Percentiles rank a stretch among this genome's conserved stretches.
phyloP scores from a whole-genome alignment of 345 rosid genomes.

The Stellera chamaejasme region DNA sequence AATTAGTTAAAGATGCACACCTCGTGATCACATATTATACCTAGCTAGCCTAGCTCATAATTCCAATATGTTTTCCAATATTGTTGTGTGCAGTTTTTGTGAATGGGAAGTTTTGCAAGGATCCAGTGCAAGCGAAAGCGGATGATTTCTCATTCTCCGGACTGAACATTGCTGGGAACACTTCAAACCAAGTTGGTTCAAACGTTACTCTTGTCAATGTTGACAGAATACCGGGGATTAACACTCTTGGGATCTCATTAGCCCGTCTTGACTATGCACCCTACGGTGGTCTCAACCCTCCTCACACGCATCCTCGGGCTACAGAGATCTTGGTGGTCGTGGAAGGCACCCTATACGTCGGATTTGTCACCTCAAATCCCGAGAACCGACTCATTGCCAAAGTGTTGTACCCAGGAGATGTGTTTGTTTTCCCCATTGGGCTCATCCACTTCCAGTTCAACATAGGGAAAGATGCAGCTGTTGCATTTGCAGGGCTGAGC shows the following conservation, averaged over 20 bases:
- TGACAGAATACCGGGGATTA: slow-evolving; percentile 15
- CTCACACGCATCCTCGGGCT: too few species aligned
- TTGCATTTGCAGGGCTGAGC: not conserved
- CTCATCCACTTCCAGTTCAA: slow-evolving; percentile 4
- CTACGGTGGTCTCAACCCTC: too few species aligned
- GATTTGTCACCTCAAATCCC: too few species aligned
- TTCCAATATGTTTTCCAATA: not conserved
- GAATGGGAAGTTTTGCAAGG: slow-evolving; percentile 12
- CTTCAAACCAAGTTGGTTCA: slow-evolving; percentile 1
- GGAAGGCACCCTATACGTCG: too few species aligned
- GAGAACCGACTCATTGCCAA: too few species aligned
- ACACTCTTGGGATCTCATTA: slow-evolving; percentile 16
- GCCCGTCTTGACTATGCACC: too few species aligned
- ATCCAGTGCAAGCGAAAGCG: slow-evolving; percentile 11
- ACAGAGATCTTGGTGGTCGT: too few species aligned
- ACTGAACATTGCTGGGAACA: too few species aligned
- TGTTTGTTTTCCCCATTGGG: too few species aligned
- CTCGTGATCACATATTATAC: not conserved
- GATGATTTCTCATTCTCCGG: slow-evolving; percentile 16
- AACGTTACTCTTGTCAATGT: slow-evolving; percentile 8
- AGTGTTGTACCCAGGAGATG: too few species aligned
- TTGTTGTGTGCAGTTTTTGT: slow-evolving; percentile 7
- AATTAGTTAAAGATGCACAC: not conserved
- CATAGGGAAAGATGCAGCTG: not conserved
- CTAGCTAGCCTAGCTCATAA: too few species aligned